Conservation (phyloP, 352 stramenopile species). For the Pythium aristosporum region DNA sequence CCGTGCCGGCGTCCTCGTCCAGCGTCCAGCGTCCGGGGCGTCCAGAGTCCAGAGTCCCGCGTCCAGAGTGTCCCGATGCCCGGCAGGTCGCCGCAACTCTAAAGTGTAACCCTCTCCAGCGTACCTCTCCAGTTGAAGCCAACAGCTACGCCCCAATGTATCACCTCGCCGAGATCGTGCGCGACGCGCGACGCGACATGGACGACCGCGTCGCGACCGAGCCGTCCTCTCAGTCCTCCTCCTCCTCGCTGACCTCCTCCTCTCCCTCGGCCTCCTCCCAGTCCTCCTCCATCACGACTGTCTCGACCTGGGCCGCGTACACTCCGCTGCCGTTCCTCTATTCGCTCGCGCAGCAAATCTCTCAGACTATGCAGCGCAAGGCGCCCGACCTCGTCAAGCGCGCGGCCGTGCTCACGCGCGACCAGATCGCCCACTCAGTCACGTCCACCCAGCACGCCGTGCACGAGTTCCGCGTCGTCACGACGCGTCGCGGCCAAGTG, state of each 20-base stretch:
- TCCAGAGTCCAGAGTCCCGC: no score
- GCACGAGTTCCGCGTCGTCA: slow-evolving; percentile 59
- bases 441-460: slow-evolving; percentile 49
- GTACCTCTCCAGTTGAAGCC: background rate
- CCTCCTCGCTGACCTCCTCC: slow-evolving; percentile 3
- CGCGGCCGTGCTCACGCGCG: slow-evolving; percentile 57
- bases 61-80: background rate
- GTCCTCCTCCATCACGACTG: slow-evolving; percentile 18
- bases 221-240: background rate
- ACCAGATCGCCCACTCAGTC: slow-evolving; percentile 60
- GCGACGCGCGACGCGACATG: slow-evolving; percentile 78
- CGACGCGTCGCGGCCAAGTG: slow-evolving; percentile 54
- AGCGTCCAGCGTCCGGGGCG: no score
- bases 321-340: slow-evolving; percentile 81
- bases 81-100: background rate
- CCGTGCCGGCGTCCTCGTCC: background rate
- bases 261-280: background rate
- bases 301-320: slow-evolving; percentile 53
- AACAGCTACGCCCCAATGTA: slow-evolving; percentile 45
- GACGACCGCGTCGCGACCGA: slow-evolving; percentile 43
- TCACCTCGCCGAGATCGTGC: slow-evolving; percentile 81
- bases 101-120: background rate
- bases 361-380: slow-evolving; percentile 70
- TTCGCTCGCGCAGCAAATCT: slow-evolving; percentile 62
- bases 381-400: slow-evolving; percentile 75